These are phyloP conservation scores for Kernera saxatilis DNA, from an alignment of 345 rosid species.

Conservation along the genomic window DNA sequence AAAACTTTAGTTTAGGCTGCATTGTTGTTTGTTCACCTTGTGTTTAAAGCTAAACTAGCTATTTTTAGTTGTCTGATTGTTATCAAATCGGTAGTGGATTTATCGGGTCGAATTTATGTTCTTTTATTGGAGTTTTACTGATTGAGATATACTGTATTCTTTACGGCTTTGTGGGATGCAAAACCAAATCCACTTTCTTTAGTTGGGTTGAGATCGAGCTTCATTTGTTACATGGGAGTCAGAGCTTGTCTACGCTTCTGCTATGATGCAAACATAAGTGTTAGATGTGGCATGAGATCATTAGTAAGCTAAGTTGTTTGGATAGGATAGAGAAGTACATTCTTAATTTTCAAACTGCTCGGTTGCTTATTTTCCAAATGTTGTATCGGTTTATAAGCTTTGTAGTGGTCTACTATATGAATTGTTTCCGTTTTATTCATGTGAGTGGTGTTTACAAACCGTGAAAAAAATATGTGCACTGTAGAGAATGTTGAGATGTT, in stretches of 20 bases:
- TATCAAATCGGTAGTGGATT: background rate
- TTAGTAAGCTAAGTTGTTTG: background rate
- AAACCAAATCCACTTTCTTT: background rate
- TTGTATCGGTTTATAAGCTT: background rate
- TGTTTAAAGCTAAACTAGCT: background rate
- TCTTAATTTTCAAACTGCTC: background rate
- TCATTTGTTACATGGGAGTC: background rate
- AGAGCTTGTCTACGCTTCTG: background rate
- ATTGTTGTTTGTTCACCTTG: background rate
- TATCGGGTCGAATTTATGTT: too few species aligned
- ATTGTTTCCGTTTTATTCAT: background rate
- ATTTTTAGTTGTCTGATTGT: background rate
- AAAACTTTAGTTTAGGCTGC: background rate
- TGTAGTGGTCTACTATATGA: background rate
- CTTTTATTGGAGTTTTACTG: background rate
- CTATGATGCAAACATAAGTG: background rate
- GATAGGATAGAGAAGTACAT: background rate
- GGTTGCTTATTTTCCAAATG: background rate
- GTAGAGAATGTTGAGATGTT: background rate
- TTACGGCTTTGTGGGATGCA: background rate
- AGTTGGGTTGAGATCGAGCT: background rate
- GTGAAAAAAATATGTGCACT: background rate
- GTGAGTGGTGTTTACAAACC: background rate
- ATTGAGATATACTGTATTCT: background rate
- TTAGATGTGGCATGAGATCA: background rate